Base-by-base conservation (phyloP, 306 rosid species). In the Clitoria ternatea region DNA sequence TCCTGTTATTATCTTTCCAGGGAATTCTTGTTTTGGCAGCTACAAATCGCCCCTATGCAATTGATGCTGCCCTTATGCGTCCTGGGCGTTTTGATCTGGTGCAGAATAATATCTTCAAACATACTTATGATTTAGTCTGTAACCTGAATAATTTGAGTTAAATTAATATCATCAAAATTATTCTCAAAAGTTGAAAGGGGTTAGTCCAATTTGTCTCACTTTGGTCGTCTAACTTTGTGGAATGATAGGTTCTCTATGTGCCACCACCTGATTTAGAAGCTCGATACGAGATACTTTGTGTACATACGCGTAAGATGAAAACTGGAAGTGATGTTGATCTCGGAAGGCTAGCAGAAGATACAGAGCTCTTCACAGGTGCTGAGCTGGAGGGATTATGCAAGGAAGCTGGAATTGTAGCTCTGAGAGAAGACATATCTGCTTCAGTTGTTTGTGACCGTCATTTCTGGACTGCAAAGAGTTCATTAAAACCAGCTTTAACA, bases 21-120 rank as follows among this genome's bases (percentile, higher is more conserved):
- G 98, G 97, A 72, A 87, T 94, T 56, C 90, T 94, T 76, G 96
- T 94, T 55, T 78, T 94, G 70, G 98, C 98, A 27, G 98, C 98
- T 68, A 94, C 98, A 40, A 94, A 94, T 73, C 98, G 96, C 69
- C 98, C 95, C 76, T 82, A 80, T 59, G 95, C 90, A 52, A 90
- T 94, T 39, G 97, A 94, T 44, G 91, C 88, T 17, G 98, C 97
- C 32, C 90, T 94, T 40, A 88, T 87, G 90, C 95, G 98, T 49
- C 97, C 98, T 0, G 98, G 98, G 32, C 94, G 95, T 53, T 89
- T 94, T 74, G 98, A 89, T 83, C 73, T 78, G 90, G 98, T 94
- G 72, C 59, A 75, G 47, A 73, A 44, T 19, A 61, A 55, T 37
- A 37, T 47, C 20, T 55, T 49, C 61, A 18, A 43, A 13, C 20